Conservation (phyloP, 2,329 filamentous ascomycete genomes). For the Onygena corvina region DNA sequence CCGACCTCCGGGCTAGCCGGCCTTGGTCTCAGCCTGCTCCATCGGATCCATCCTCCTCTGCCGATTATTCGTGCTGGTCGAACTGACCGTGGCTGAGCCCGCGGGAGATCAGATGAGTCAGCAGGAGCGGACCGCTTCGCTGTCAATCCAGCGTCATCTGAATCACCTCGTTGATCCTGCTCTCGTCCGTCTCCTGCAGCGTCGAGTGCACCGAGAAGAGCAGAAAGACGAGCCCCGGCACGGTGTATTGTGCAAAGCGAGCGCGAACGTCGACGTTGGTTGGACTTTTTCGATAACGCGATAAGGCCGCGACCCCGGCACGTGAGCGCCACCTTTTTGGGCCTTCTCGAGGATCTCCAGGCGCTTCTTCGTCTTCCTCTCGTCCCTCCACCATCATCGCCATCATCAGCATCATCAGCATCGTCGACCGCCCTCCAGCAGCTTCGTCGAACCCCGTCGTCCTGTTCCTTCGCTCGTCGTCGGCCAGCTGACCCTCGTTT, state of each 20-base stretch:
- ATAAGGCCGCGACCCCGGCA: no score
- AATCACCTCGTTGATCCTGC: no score
- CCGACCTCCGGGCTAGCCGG: no score
- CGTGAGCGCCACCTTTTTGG: slow-evolving; percentile 2
- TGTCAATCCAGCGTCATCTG: background rate
- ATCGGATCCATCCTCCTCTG: background rate
- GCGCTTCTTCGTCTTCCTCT: background rate
- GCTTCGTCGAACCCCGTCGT: background rate
- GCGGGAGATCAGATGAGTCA: background rate
- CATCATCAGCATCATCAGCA: background rate
- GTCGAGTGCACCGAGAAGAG: no score
- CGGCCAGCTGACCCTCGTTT: background rate
- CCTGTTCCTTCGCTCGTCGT: slow-evolving; percentile 3
- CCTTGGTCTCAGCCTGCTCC: background rate
- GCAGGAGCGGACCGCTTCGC: no score
- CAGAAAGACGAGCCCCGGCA: no score
- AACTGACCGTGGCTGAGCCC: background rate
- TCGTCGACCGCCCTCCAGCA: background rate
- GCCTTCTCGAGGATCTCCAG: no score
- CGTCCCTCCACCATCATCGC: background rate
- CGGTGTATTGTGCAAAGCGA: no score
- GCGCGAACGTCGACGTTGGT: no score
- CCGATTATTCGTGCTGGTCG: background rate
- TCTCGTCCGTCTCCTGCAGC: no score
- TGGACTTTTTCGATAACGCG: no score